These are phyloP conservation scores for Neocallimastix lanati DNA, from an alignment of 192 early-diverging fungal genomes.

Conservation along the genomic window DNA sequence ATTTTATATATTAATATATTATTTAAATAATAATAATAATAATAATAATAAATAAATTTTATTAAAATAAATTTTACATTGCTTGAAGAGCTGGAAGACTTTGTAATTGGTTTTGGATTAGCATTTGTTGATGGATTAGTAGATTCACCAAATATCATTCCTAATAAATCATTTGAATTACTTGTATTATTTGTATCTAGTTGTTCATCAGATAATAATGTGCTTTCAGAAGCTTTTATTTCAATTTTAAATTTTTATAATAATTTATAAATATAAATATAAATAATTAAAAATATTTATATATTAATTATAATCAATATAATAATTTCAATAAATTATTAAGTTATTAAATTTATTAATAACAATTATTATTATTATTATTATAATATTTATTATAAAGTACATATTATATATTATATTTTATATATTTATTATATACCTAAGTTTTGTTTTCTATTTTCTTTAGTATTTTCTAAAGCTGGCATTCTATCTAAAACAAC, in stretches of 20 bases:
- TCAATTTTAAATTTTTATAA: slow-evolving; percentile 8
- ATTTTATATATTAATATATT: too few species aligned
- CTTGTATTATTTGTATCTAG: not conserved
- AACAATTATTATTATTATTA: too few species aligned
- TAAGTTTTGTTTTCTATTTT: not conserved
- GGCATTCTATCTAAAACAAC: slow-evolving; percentile 91
- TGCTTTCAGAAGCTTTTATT: slow-evolving; percentile 20
- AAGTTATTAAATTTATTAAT: too few species aligned
- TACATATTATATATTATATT: too few species aligned
- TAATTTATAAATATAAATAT: too few species aligned
- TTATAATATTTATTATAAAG: too few species aligned
- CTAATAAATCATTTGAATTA: not conserved
- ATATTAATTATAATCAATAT: too few species aligned
- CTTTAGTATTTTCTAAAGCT: slow-evolving; percentile 14
- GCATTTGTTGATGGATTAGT: not conserved
- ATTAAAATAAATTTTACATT: not conserved
- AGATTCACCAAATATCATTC: not conserved
- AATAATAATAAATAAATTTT: too few species aligned
- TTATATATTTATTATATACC: not conserved
- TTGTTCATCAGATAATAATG: slow-evolving; percentile 2
- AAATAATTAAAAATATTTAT: too few species aligned
- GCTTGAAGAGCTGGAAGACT: not conserved
- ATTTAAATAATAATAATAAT: too few species aligned
- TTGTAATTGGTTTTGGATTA: not conserved
- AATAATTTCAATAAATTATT: too few species aligned